phyloP scores from a whole-genome alignment of 495 filamentous ascomycete genomes.

The Cercophora samala region DNA sequence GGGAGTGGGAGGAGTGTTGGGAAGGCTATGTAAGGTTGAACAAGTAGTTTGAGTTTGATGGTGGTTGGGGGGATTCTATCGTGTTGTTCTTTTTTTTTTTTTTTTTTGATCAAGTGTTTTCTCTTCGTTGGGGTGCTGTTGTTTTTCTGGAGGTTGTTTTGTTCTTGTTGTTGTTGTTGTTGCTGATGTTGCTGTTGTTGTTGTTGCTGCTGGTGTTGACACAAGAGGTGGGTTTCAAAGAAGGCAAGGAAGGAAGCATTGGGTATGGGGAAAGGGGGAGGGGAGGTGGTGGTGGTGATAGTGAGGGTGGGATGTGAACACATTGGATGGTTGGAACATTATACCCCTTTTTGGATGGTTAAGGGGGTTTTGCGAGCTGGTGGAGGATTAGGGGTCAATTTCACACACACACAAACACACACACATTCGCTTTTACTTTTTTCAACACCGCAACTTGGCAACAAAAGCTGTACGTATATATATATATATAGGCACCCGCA shows the following conservation, averaged over 20 bases:
- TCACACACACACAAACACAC: not conserved
- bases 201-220: not conserved
- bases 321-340: not conserved
- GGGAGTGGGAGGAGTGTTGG: slow-evolving; percentile 34
- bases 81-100: not conserved
- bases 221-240: not conserved
- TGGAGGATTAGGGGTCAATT: not conserved
- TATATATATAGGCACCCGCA: not conserved
- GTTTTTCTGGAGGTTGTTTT: not conserved
- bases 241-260: not conserved
- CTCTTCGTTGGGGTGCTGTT: slow-evolving; percentile 3
- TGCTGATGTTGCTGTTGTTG: not conserved
- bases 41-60: slow-evolving; percentile 9
- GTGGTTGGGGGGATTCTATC: slow-evolving; percentile 10
- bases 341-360: not conserved
- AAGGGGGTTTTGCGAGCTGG: not conserved
- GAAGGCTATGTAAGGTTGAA: slow-evolving; percentile 36
- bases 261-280: not conserved
- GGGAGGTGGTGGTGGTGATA: not conserved
- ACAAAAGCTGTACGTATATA: not conserved
- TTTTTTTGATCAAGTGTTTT: not conserved
- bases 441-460: not conserved
- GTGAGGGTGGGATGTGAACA: not conserved
- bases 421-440: not conserved
- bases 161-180: not conserved